A percentile compares a stretch with the other conserved stretches of the same genome.
Conservation (phyloP, 2,329 filamentous ascomycete genomes). For the Pseudocercospora vitis region DNA sequence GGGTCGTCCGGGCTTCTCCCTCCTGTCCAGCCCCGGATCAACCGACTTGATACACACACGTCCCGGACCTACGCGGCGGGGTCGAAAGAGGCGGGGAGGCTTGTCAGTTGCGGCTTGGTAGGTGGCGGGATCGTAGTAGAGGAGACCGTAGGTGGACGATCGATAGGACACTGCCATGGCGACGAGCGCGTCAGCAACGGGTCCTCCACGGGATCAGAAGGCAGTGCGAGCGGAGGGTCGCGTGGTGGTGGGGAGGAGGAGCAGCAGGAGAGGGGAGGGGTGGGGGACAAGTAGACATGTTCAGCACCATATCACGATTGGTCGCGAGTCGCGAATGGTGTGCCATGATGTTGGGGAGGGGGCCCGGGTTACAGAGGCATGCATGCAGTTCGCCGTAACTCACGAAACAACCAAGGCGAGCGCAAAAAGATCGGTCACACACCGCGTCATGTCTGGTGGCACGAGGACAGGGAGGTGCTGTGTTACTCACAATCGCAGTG, state of each 20-base stretch:
- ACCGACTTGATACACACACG: constrained; percentile 59
- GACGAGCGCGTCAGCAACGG: constrained; percentile 20
- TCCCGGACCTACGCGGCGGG: constrained; percentile 55
- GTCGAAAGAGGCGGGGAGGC: constrained; percentile 46
- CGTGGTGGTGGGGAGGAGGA: constrained; percentile 11
- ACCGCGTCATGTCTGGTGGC: constrained; percentile 24
- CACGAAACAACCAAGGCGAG: constrained; percentile 26
- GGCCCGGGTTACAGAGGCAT: constrained; percentile 22
- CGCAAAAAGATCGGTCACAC: constrained; percentile 18
- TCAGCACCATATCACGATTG: constrained; percentile 16
- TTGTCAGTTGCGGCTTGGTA: constrained; percentile 25
- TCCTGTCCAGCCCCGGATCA: constrained; percentile 44
- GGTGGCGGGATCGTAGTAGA: constrained; percentile 28
- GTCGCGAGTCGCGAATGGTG: constrained; percentile 8
- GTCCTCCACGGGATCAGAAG: background rate
- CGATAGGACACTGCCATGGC: constrained; percentile 29
- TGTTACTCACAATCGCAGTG: constrained; percentile 26
- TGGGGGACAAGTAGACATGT: constrained; percentile 13
- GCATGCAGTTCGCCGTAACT: constrained; percentile 23
- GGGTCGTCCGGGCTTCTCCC: constrained; percentile 16
- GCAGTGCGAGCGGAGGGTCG: constrained; percentile 12
- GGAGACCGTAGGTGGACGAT: constrained; percentile 28
- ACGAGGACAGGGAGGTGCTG: constrained; percentile 29
- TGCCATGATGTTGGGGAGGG: too few species aligned
- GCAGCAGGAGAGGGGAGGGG: too few species aligned